Percentiles rank a stretch among this genome's conserved stretches.
phyloP scores from a whole-genome alignment of 495 filamentous ascomycete genomes.

The Trichoderma parareesei region DNA sequence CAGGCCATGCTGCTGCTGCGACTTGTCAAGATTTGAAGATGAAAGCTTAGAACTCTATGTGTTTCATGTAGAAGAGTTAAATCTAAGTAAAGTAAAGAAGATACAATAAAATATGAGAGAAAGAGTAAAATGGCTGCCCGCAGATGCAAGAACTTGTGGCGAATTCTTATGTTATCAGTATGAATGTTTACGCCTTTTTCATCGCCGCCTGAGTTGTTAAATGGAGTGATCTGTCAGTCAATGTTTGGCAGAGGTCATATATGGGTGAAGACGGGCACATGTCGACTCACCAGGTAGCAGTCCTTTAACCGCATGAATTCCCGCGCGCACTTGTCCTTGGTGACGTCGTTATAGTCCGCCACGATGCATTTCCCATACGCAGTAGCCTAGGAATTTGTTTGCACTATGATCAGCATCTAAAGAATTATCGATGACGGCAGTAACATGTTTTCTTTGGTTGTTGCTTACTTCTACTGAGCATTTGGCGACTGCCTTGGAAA shows the following conservation, averaged over 20 bases:
- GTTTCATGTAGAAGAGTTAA: not conserved
- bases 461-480: conserved; percentile 69
- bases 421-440: not conserved
- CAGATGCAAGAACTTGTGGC: not conserved
- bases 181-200: conserved; percentile 20
- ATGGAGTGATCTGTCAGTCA: not conserved
- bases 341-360: conserved; percentile 79
- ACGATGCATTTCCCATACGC: conserved; percentile 90
- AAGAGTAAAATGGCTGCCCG: too few species aligned
- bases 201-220: conserved; percentile 30
- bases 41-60: not conserved
- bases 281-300: conserved; percentile 67
- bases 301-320: conserved; percentile 85
- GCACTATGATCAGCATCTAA: conserved; percentile 6
- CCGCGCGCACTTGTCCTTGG: conserved; percentile 82
- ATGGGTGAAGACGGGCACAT: not conserved
- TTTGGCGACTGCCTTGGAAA: conserved; percentile 73
- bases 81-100: not conserved
- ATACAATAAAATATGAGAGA: not conserved
- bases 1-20: conserved; percentile 79
- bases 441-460: not conserved
- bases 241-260: not conserved
- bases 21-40: conserved; percentile 58
- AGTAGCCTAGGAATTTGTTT: conserved; percentile 49
- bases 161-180: not conserved